Conservation (phyloP, 441 rosid genomes). For the Adansonia rubrostipa region DNA sequence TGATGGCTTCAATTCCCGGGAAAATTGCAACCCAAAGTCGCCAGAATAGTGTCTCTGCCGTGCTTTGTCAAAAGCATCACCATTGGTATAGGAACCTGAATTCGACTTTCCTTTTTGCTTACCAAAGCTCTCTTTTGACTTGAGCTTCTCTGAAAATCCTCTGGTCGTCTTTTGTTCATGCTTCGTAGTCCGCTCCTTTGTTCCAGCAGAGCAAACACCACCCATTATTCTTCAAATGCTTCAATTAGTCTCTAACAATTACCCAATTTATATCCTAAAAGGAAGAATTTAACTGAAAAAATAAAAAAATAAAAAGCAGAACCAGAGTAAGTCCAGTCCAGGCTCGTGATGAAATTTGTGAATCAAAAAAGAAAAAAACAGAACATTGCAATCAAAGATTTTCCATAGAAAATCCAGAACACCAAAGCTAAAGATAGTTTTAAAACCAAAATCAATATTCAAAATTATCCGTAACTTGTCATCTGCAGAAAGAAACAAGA, state of each 20-base stretch:
- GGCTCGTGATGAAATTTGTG: neutral
- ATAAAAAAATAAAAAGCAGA: constrained; percentile 1
- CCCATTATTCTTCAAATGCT: constrained; percentile 54
- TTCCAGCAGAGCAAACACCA: constrained; percentile 64
- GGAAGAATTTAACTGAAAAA: neutral
- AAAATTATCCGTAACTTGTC: too few species aligned
- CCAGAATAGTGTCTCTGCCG: constrained; percentile 41
- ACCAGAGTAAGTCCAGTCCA: neutral
- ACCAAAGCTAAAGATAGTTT: neutral
- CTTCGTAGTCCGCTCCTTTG: constrained; percentile 33
- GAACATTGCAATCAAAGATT: neutral
- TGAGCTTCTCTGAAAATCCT: constrained; percentile 54
- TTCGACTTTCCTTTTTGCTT: constrained; percentile 40
- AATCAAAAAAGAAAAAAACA: neutral
- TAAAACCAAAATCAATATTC: neutral
- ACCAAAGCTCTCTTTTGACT: constrained; percentile 47
- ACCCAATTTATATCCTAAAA: neutral
- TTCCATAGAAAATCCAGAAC: neutral
- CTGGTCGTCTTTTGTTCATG: constrained; percentile 36
- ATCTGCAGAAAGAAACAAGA: neutral
- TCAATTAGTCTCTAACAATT: neutral
- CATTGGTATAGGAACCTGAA: constrained; percentile 24
- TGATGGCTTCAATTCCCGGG: constrained; percentile 65
- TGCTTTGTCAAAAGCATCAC: constrained; percentile 35
- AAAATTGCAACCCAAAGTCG: constrained; percentile 46